Evolutionary conservation across 108 stramenopile genomes (phyloP).

Genomic region (Nitzschia palea): DNA sequence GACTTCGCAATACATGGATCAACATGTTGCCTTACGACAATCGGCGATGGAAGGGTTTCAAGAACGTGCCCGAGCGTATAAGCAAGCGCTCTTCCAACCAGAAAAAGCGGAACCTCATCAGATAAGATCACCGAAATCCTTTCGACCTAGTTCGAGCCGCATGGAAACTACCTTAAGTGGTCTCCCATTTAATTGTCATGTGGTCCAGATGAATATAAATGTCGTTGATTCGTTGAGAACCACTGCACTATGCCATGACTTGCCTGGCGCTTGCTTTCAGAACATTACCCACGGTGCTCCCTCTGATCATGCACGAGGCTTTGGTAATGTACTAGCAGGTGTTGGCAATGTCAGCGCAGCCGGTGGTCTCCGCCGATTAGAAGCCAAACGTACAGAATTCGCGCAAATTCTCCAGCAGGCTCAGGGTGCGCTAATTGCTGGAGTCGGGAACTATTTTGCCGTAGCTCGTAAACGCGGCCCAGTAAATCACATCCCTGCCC

Average conservation of each 20-base stretch:
- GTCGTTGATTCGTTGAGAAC: constrained; percentile 39
- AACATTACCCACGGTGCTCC: constrained; percentile 86
- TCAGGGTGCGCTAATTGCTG: constrained; percentile 47
- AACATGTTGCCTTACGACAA: constrained; percentile 49
- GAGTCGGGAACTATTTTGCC: constrained; percentile 61
- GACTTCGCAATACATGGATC: constrained; percentile 52
- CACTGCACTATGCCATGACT: constrained; percentile 19
- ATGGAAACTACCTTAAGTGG: constrained; percentile 52
- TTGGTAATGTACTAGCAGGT: constrained; percentile 55
- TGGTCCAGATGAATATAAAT: constrained; percentile 56
- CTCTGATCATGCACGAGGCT: constrained; percentile 86
- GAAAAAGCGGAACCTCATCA: constrained; percentile 48
- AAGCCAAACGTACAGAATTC: constrained; percentile 56
- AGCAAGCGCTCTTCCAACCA: constrained; percentile 38
- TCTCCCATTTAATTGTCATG: constrained; percentile 87
- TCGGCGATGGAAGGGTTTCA: constrained; percentile 47
- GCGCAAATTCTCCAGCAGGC: constrained; percentile 43
- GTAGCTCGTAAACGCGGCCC: constrained; percentile 41
- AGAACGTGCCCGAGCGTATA: constrained; percentile 42
- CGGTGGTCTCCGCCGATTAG: constrained; percentile 82
- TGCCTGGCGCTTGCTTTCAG: constrained; percentile 45
- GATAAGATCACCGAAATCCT: constrained; percentile 63
- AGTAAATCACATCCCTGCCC: constrained; percentile 59
- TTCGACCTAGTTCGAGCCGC: constrained; percentile 68
- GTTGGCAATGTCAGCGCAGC: constrained; percentile 31